Evolutionary conservation across 2,329 filamentous ascomycete species (phyloP).

Genomic region (Cladosporium sp.): DNA sequence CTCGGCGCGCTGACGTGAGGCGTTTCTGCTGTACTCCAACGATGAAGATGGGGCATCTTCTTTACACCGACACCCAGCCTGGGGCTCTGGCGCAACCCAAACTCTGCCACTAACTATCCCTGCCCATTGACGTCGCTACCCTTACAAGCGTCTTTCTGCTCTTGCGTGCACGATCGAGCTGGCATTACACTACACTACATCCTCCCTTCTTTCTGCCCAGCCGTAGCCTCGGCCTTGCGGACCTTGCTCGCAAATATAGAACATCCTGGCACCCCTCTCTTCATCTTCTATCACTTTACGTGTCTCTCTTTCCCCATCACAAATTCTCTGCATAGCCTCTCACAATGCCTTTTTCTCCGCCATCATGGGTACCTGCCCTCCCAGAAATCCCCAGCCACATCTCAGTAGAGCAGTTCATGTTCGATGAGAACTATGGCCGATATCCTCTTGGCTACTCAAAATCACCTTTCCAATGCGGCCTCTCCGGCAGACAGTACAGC

Average conservation of each 20-base stretch:
- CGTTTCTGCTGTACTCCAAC: too few species aligned
- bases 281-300: neutral
- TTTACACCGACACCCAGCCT: neutral
- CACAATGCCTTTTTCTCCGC: slow-evolving; percentile 57
- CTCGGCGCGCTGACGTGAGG: neutral
- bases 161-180: neutral
- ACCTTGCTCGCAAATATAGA: neutral
- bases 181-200: neutral
- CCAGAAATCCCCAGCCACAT: slow-evolving; percentile 73
- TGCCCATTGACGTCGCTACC: slow-evolving; percentile 1
- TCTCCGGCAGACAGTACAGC: slow-evolving; percentile 68
- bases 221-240: slow-evolving; percentile 1
- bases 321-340: neutral
- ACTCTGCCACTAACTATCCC: neutral
- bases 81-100: neutral
- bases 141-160: slow-evolving; percentile 4
- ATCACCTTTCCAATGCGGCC: slow-evolving; percentile 74
- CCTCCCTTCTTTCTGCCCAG: neutral
- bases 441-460: slow-evolving; percentile 61
- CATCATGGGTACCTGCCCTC: slow-evolving; percentile 61
- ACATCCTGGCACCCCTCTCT: neutral
- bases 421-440: slow-evolving; percentile 69
- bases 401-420: slow-evolving; percentile 74
- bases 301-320: neutral
- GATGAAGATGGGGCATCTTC: neutral